Base-by-base conservation (phyloP, 2,329 filamentous ascomycete species). In the Ophiocordyceps polyrhachis-furcata region DNA sequence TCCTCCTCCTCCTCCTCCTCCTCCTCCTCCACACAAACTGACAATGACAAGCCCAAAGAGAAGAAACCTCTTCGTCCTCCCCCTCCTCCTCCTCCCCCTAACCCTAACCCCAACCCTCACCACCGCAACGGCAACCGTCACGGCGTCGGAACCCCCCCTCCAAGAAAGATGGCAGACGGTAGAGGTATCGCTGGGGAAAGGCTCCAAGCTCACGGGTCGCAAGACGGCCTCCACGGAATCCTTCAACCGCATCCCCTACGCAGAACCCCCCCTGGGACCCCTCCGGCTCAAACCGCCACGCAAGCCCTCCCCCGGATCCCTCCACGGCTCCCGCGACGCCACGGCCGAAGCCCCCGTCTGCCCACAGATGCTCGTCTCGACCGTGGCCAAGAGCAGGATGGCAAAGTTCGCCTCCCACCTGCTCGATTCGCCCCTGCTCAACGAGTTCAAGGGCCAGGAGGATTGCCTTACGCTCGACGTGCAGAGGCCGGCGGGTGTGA, bases 391-490 rank as follows among this genome's bases (percentile, higher is more conserved):
- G 7, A 60, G 63, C 35, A 47, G 65, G 15, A 55, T 73, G 1
- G 51, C 60, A 1, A 56, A 68, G 8, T 57, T 74, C 1, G 49
- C 79, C 0, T 71, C 68, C 1, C 53, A 66, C 9, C 50, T 81
- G 1, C 47, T 70, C n/a, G 62, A 74, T 50, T 63, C 70, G 1
- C 76, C 76, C 0, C 54, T 82, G 7, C 70, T 82, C 40, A 71
- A 79, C 52, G 59, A 58, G 0, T 59, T 71, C 12, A 67, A 68
- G 1, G 69, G 70, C 44, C 63, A 73, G 42, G 79, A 83, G 55
- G 78, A 83, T 55, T 83, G 79, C 51, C 58, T 83, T 42, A 76
- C 68, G 2, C 58, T 83, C 47, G 71, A 68, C 44, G 68, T 83
- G 4, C 67, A 74, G 40, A 67, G 78, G 11, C 79, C 80, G 0